Evolutionary conservation across 1,284 basidiomycete species (phyloP), one percentile per base, ranked within the genome.

Genomic region (Kalmanozyma brasiliensis): DNA sequence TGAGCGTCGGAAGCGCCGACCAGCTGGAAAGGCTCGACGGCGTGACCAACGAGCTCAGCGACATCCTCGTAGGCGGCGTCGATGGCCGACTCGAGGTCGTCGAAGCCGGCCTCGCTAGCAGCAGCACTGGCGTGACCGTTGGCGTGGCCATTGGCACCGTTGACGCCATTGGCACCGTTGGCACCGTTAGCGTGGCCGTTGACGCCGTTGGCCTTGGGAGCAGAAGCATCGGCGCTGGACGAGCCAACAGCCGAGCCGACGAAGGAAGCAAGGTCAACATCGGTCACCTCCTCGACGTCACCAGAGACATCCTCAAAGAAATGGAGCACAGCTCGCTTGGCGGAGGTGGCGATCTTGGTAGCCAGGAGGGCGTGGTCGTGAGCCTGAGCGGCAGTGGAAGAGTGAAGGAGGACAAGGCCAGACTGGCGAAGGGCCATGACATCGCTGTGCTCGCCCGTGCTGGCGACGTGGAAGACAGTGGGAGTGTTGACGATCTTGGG

Each of bases 361-460:
- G 89, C 89, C n/a, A 91, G 84, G 16, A 91, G 82, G 11, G 89
- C 87, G 73, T 90, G 87, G 77, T 91, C 89, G 75, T 90, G 88
- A 2, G 89, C 89, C 71, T 90, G 86, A 77, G 89, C 87, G 2
- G 87, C 82, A 2, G 85, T 86, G 52, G 86, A 84, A 6, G 89
- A 90, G 82, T 90, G 85, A 42, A 92, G 57, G 64, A 89, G 85
- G 73, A 87, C 87, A 34, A 87, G 86, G 10, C 88, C 85, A 10
- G 86, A 85, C 20, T 87, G 86, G 24, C 86, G 86, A 37, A 90
- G 85, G 3, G 86, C 81, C 47, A 89, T 85, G 11, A 86, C 84
- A 66, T 89, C 86, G 20, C 87, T 85, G 49, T 90, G 84, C 74
- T 89, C 87, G 48, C 85, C 84, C 9, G 53, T 45, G 44, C 67